Evolutionary conservation across 2,329 filamentous ascomycete genomes (phyloP).

Genomic region (Sporothrix inflata): DNA sequence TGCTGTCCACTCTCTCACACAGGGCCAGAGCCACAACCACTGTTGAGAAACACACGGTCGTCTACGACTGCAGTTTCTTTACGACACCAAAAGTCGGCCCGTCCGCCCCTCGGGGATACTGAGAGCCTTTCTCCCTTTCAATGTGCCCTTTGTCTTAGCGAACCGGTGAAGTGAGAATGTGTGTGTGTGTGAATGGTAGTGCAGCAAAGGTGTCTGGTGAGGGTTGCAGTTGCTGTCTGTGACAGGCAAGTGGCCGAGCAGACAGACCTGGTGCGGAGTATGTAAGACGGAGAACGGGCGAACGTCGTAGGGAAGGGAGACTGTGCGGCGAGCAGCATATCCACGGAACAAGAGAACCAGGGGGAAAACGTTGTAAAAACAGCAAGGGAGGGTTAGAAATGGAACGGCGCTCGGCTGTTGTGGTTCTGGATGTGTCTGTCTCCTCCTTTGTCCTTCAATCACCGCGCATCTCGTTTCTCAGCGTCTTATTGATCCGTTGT

Average conservation of each 20-base stretch:
- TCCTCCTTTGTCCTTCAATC: background rate
- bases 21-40: background rate
- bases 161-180: background rate
- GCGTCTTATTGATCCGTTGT: slow-evolving; percentile 21
- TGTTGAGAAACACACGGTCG: background rate
- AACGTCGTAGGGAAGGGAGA: background rate
- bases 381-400: slow-evolving; percentile 3
- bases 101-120: background rate
- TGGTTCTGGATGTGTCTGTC: background rate
- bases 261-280: background rate
- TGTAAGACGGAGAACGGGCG: background rate
- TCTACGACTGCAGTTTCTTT: background rate
- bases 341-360: background rate
- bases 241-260: background rate
- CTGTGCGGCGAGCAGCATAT: background rate
- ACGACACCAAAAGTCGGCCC: background rate
- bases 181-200: background rate
- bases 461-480: slow-evolving; percentile 19
- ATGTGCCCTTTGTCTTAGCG: background rate
- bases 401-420: slow-evolving; percentile 18
- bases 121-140: background rate
- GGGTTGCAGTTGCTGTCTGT: slow-evolving; percentile 12
- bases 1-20: background rate
- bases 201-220: background rate
- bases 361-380: slow-evolving; percentile 1